Base-by-base conservation (phyloP, 2,329 filamentous ascomycete species). In the Geosmithia morbida region DNA sequence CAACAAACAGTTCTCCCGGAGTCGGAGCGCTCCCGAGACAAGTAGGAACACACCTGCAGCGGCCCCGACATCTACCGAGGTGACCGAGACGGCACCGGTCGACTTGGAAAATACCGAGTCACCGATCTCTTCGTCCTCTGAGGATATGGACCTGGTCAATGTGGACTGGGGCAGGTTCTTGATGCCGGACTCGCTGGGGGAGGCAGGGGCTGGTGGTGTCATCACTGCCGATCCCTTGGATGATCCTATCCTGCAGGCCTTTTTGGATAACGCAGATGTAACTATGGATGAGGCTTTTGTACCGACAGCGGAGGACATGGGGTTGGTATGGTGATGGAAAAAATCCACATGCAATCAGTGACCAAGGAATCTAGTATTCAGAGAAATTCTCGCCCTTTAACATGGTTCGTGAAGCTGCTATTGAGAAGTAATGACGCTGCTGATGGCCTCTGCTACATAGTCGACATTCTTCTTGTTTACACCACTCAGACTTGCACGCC, bases 151-250 rank as follows among this genome's bases (percentile, higher is more conserved):
- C 2, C 44, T 49, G 17, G 48, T 50, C 16, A 41, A 48, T 22
- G 48, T 50, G 30, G 48, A 51, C 29, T 51, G 50, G 50, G 46
- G 45, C 29, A 51, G 48, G 10, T 50, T 51, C 7, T 19, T 50
- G 8, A 49, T 50, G 43, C 41, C 46, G 2, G 46, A 45, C 16
- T 50, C 33, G 33, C 13, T 16, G 33, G 11, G 6, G 5, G 50
- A 51, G 17, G 43, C 48, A 8, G 46, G 16, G 39, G 43, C 6
- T 10, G 45, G 19, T 7, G 41, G 46, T 39, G 41, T 13, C 7
- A 46, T 50, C 19, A 43, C 39, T 19, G 46, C 44, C 14, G 50
- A 51, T 33, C 50, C 50, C 6, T 45, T 51, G 39, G 50, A 51
- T 39, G 48, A 51, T 37, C 50, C 50, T 7, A 41, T 50, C 17